These are phyloP conservation scores for Rhodotorula sp. DNA, from an alignment of 1,284 basidiomycete species.

Conservation along the genomic window DNA sequence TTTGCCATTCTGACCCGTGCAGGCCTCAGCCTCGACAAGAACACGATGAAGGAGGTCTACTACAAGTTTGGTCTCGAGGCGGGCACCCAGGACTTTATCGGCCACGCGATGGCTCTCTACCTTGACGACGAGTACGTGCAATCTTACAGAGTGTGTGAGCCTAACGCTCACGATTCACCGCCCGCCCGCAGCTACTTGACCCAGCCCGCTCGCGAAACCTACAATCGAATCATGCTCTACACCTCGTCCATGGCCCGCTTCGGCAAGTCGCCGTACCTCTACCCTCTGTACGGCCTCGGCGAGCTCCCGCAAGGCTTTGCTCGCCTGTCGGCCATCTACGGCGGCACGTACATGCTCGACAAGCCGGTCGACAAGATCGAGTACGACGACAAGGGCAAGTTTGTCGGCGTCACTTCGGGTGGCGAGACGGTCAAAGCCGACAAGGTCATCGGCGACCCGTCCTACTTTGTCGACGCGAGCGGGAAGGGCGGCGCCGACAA, in stretches of 20 bases:
- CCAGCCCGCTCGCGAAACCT: slow-evolving; percentile 83
- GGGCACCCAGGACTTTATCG: slow-evolving; percentile 98
- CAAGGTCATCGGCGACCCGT: slow-evolving; percentile 96
- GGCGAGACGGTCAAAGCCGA: slow-evolving; percentile 95
- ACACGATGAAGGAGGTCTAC: slow-evolving; percentile 90
- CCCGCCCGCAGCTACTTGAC: slow-evolving; percentile 73
- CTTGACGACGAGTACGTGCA: slow-evolving; percentile 91
- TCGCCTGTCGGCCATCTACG: slow-evolving; percentile 96
- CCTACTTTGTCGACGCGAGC: slow-evolving; percentile 78
- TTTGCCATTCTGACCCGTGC: not conserved
- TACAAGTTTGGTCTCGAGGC: slow-evolving; percentile 96
- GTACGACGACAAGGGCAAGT: slow-evolving; percentile 79
- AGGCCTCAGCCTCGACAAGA: slow-evolving; percentile 83
- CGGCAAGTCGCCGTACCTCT: slow-evolving; percentile 99
- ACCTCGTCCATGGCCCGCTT: slow-evolving; percentile 98
- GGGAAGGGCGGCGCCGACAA: slow-evolving; percentile 50
- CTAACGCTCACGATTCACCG: too few relatives aligned
- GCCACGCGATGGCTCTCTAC: slow-evolving; percentile 98
- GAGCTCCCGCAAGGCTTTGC: slow-evolving; percentile 99
- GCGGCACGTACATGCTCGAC: slow-evolving; percentile 99
- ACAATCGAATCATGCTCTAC: slow-evolving; percentile 96
- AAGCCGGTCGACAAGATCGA: slow-evolving; percentile 92
- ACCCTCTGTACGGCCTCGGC: slow-evolving; percentile 97
- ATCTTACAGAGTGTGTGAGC: too few relatives aligned
- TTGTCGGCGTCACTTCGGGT: slow-evolving; percentile 86